Conservation (phyloP, 208 protist species). For the Crithidia expoeki region DNA sequence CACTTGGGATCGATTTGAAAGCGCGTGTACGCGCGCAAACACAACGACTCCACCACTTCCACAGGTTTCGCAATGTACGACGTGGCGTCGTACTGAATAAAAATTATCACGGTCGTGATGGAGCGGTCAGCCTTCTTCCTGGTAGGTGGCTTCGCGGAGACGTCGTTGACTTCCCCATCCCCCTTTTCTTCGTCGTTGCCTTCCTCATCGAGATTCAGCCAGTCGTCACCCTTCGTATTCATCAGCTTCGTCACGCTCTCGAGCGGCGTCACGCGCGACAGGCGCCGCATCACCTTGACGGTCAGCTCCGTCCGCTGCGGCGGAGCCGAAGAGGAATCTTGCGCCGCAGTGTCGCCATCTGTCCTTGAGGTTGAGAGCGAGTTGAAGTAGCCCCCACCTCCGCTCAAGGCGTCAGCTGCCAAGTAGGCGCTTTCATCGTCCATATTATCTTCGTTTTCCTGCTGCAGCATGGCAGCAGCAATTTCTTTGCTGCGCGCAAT, state of each 20-base stretch:
- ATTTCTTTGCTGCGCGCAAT: constrained; percentile 24
- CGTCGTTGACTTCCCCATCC: neutral
- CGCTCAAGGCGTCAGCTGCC: constrained; percentile 12
- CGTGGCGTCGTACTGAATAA: constrained; percentile 28
- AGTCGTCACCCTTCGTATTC: constrained; percentile 8
- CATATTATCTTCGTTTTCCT: neutral
- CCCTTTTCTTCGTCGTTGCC: neutral
- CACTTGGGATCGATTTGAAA: constrained; percentile 34
- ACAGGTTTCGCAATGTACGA: constrained; percentile 4
- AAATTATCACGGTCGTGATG: constrained; percentile 20
- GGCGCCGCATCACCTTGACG: constrained; percentile 18
- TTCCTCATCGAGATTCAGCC: neutral
- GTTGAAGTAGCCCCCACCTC: constrained; percentile 15
- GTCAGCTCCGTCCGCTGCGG: constrained; percentile 6
- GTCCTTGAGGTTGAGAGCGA: neutral
- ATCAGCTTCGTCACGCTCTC: constrained; percentile 20
- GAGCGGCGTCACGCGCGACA: constrained; percentile 18
- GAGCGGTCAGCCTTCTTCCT: neutral
- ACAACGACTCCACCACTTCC: constrained; percentile 19
- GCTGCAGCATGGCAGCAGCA: constrained; percentile 17
- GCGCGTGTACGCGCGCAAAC: constrained; percentile 6
- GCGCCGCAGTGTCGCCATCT: neutral
- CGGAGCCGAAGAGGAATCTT: neutral
- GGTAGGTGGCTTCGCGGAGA: neutral
- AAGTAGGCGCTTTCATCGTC: constrained; percentile 9